These are phyloP conservation scores for Coemansia sp. DNA, from an alignment of 192 early-diverging fungal species.

Conservation along the genomic window DNA sequence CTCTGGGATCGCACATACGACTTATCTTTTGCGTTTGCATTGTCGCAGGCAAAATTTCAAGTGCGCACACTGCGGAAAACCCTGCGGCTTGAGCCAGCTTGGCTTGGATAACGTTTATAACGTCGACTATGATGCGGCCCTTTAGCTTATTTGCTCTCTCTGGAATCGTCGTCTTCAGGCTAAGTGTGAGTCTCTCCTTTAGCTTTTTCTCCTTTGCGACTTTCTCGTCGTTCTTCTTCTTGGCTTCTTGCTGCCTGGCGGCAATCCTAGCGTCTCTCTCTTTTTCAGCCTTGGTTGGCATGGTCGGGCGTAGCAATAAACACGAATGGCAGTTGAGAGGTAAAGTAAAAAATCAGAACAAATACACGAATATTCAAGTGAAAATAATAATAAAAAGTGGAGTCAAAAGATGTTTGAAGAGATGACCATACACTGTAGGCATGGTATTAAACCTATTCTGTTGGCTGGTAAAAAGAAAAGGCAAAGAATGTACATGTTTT, in stretches of 20 bases:
- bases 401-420: background rate
- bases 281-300: background rate
- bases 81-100: conserved; percentile 91
- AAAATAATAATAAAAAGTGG: background rate
- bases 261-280: background rate
- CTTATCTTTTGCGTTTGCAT: conserved; percentile 85
- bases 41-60: conserved; percentile 88
- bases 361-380: conserved; percentile 18
- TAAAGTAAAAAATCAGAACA: too few relatives aligned
- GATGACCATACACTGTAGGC: background rate
- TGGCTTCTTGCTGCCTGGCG: background rate
- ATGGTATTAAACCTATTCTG: background rate
- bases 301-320: background rate
- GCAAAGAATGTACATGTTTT: background rate
- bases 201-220: background rate
- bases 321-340: background rate
- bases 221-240: background rate
- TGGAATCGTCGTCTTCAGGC: background rate
- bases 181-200: conserved; percentile 1
- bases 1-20: conserved; percentile 93
- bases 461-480: background rate
- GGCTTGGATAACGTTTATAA: conserved; percentile 90
- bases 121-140: conserved; percentile 97
- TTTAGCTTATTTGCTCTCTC: conserved; percentile 62
- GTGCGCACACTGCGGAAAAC: conserved; percentile 92